These are phyloP conservation scores for Ilyonectria sp. DNA, from an alignment of 2,329 filamentous ascomycete genomes.

Conservation along the genomic window DNA sequence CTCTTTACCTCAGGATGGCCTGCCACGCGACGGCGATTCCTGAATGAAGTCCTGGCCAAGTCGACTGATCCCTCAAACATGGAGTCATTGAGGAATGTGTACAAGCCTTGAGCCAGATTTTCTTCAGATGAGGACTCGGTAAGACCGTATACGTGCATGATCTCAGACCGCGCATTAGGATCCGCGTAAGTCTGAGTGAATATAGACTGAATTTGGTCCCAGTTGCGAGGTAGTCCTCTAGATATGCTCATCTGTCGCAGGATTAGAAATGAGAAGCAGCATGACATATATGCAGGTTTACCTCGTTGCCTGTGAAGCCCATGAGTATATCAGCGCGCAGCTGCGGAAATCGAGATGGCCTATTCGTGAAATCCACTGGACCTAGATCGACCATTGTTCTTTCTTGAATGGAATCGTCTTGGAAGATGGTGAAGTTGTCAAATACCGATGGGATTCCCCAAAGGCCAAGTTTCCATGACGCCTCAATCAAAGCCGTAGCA, in stretches of 20 bases:
- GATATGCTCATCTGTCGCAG: neutral
- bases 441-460: neutral
- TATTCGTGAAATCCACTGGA: neutral
- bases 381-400: neutral
- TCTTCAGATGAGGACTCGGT: neutral
- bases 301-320: conserved; percentile 5
- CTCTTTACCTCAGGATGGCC: neutral
- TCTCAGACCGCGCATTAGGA: neutral
- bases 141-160: neutral
- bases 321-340: neutral
- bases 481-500: neutral
- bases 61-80: neutral
- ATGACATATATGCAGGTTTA: neutral
- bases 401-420: neutral
- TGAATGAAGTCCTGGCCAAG: neutral
- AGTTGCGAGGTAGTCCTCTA: neutral
- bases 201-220: neutral
- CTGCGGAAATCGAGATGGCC: no score
- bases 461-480: neutral
- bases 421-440: neutral
- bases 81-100: neutral
- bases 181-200: neutral
- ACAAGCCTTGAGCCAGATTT: neutral
- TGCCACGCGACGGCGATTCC: neutral
- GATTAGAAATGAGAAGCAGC: neutral